A percentile compares a stretch with the other conserved stretches of the same genome.
Conservation (phyloP, 306 rosid genomes). For the Begonia masoniana region DNA sequence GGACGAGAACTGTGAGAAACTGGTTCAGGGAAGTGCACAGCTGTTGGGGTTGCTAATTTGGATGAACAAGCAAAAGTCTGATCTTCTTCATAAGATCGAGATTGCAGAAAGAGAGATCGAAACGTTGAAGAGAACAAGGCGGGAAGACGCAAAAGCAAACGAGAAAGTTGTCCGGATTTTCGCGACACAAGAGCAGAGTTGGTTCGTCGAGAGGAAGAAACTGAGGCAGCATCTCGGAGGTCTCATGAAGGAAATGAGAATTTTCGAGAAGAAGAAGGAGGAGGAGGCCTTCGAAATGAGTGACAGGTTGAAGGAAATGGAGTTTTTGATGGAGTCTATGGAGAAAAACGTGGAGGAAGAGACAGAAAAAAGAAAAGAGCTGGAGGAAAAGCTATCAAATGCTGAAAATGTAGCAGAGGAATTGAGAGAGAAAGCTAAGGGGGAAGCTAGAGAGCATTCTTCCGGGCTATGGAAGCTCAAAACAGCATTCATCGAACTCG, state of each 20-base stretch:
- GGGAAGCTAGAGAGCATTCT: conserved; percentile 63
- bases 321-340: conserved; percentile 33
- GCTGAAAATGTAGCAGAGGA: conserved; percentile 49
- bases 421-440: conserved; percentile 38
- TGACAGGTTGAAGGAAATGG: conserved; percentile 49
- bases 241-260: conserved; percentile 44
- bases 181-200: conserved; percentile 80
- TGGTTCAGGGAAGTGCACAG: conserved; percentile 79
- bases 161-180: conserved; percentile 90
- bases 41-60: conserved; percentile 72
- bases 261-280: conserved; percentile 44
- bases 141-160: conserved; percentile 86
- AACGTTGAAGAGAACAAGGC: conserved; percentile 60
- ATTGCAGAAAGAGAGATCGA: conserved; percentile 50
- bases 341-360: conserved; percentile 46
- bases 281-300: conserved; percentile 28
- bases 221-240: conserved; percentile 61
- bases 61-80: conserved; percentile 29
- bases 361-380: conserved; percentile 38
- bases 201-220: conserved; percentile 69
- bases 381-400: conserved; percentile 43
- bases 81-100: conserved; percentile 27
- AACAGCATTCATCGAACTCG: conserved; percentile 81
- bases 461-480: conserved; percentile 83
- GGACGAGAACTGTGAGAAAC: conserved; percentile 42